These are phyloP conservation scores for Cordyceps cicadae DNA, from an alignment of 2,329 filamentous ascomycete species.

Conservation along the genomic window DNA sequence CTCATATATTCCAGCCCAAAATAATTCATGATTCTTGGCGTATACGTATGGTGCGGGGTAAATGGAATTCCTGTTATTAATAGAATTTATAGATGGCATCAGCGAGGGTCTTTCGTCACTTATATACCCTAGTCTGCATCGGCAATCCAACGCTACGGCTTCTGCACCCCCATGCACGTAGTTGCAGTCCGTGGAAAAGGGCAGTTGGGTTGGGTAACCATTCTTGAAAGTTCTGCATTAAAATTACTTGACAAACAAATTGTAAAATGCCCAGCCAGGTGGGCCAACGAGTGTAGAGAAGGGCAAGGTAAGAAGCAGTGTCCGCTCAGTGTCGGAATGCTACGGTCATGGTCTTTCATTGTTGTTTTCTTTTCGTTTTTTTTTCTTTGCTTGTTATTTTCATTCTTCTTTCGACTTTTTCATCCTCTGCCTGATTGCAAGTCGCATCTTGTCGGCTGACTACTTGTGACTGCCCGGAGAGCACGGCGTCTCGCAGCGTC, in stretches of 20 bases:
- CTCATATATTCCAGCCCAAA: neutral
- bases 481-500: constrained; percentile 31
- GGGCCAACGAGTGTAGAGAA: constrained; percentile 8
- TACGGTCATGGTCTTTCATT: neutral
- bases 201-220: neutral
- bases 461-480: constrained; percentile 4
- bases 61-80: neutral
- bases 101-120: neutral
- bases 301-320: neutral
- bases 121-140: neutral
- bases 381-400: neutral
- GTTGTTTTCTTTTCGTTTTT: neutral
- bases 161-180: neutral
- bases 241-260: neutral
- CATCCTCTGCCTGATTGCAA: no score
- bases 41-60: neutral
- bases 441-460: neutral
- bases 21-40: neutral
- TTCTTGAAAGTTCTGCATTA: neutral
- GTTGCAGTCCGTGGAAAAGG: neutral
- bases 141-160: neutral
- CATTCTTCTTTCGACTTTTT: no score
- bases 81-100: neutral
- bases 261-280: neutral
- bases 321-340: neutral